Base-by-base conservation (phyloP, 2,329 filamentous ascomycete genomes). In the Hypoxylon sp. region DNA sequence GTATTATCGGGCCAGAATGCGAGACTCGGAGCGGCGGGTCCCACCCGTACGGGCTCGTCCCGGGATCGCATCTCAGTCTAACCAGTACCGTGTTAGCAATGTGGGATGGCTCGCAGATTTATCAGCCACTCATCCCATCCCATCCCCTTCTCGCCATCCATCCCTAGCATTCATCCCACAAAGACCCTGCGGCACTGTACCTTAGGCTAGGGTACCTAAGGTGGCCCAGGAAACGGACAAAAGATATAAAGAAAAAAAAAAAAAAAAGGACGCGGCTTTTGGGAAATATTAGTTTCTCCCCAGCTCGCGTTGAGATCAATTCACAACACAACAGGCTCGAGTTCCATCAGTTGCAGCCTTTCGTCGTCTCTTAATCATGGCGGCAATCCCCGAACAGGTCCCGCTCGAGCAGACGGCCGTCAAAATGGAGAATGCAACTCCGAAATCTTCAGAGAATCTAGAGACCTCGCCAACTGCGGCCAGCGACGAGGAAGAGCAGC, bases 401-500 rank as follows among this genome's bases (percentile, higher is more conserved):
- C 35, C 66, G 21, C 43, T 41, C 8, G 48, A 43, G 24, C 50
- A 53, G 37, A 40, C 41, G 6, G 35, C 35, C 23, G 37, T 6
- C 20, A 49, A 58, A 24, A 47, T 40, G 24, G 41, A 35, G 23
- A 21, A 42, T n/a, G n/a, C n/a, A 13, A 51, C 48, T n/a, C 48
- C 62, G 18, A 51, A 55, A 38, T 23, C 43, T 15, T 62, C 62
- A n/a, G n/a, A n/a, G 18, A 57, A 23, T 10, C n/a, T 42, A 43
- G 45, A 26, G 11, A 56, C 20, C 20, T 38, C 20, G 3, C 33
- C 40, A 9, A 48, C 21, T 1, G 45, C 43, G 4, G 33, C 35
- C n/a, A 51, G 48, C 17, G 58, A 66, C 20, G 41, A 48, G n/a
- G 67, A 68, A 48, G 33, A 48, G 9, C 38, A 50, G 50, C 37